Conservation (phyloP, 2,329 filamentous ascomycete species). For the Monosporascus sp. region DNA sequence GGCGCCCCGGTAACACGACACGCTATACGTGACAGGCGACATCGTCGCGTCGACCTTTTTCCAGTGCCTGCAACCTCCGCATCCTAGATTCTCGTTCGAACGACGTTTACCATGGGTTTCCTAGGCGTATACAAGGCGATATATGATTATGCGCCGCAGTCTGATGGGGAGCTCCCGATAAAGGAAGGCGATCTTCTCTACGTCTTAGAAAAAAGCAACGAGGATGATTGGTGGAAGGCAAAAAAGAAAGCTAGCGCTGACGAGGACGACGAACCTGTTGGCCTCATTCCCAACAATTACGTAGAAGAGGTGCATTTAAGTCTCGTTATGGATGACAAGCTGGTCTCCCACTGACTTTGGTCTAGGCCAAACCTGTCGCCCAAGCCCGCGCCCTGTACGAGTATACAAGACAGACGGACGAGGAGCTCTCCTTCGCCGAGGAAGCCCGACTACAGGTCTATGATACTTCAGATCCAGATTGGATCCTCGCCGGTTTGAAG, state of each 20-base stretch:
- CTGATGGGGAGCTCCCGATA: slow-evolving; percentile 79
- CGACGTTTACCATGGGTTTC: slow-evolving; percentile 67
- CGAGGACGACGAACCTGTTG: slow-evolving; percentile 87
- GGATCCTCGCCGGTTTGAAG: slow-evolving; percentile 85
- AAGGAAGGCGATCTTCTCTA: slow-evolving; percentile 84
- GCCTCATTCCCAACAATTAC: slow-evolving; percentile 91
- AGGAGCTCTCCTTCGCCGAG: slow-evolving; percentile 93
- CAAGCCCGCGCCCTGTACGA: slow-evolving; percentile 94
- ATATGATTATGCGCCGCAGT: slow-evolving; percentile 89
- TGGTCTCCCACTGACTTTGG: slow-evolving; percentile 30
- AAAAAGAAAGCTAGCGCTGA: slow-evolving; percentile 83
- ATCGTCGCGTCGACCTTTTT: neutral
- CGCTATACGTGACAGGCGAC: too few species aligned
- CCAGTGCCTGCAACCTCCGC: neutral
- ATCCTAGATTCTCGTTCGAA: too few species aligned
- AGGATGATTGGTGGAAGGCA: slow-evolving; percentile 90
- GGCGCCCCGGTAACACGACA: too few species aligned
- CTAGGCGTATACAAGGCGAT: slow-evolving; percentile 84
- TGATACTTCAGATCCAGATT: slow-evolving; percentile 89
- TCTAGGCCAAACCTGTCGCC: slow-evolving; percentile 58
- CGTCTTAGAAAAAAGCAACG: slow-evolving; percentile 73
- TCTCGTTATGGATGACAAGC: slow-evolving; percentile 43
- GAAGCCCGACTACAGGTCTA: slow-evolving; percentile 79
- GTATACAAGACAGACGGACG: slow-evolving; percentile 93
- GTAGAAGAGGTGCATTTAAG: slow-evolving; percentile 72